These are phyloP conservation scores for Pterocarpus santalinus DNA, from an alignment of 306 rosid species.

Conservation along the genomic window DNA sequence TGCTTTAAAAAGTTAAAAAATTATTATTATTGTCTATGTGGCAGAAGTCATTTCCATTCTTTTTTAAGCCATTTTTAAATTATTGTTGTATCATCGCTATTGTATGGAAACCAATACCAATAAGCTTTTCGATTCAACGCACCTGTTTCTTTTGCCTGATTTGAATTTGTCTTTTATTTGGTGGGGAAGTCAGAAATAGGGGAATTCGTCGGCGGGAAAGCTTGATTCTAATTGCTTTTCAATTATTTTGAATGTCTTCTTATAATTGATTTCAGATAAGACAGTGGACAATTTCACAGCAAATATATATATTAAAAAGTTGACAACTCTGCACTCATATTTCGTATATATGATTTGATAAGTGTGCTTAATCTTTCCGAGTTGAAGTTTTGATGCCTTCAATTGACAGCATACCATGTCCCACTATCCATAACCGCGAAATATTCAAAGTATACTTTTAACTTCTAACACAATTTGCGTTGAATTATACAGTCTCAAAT, in stretches of 20 bases:
- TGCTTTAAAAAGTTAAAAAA: too few species aligned
- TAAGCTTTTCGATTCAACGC: neutral
- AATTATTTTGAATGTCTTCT: conserved; percentile 12
- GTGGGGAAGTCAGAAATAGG: conserved; percentile 28
- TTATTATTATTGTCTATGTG: too few species aligned
- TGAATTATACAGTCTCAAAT: neutral
- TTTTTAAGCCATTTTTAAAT: too few species aligned
- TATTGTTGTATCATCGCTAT: too few species aligned
- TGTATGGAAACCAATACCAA: too few species aligned
- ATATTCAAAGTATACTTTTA: neutral
- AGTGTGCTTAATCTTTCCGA: neutral
- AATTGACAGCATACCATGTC: conserved; percentile 16
- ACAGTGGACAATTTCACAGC: neutral
- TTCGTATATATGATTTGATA: neutral
- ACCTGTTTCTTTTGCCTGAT: neutral
- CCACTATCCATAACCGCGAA: neutral
- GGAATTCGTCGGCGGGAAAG: conserved; percentile 31
- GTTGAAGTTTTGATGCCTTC: conserved; percentile 35
- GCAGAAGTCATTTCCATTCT: too few species aligned
- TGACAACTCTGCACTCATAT: neutral
- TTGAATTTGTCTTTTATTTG: conserved; percentile 4
- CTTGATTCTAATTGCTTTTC: conserved; percentile 35
- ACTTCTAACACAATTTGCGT: conserved; percentile 10
- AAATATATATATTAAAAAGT: neutral
- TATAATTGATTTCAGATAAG: neutral